Percentiles rank a stretch among this genome's conserved stretches.
Conservation (phyloP, 2,329 filamentous ascomycete species). For the Microcyclospora pomicola region DNA sequence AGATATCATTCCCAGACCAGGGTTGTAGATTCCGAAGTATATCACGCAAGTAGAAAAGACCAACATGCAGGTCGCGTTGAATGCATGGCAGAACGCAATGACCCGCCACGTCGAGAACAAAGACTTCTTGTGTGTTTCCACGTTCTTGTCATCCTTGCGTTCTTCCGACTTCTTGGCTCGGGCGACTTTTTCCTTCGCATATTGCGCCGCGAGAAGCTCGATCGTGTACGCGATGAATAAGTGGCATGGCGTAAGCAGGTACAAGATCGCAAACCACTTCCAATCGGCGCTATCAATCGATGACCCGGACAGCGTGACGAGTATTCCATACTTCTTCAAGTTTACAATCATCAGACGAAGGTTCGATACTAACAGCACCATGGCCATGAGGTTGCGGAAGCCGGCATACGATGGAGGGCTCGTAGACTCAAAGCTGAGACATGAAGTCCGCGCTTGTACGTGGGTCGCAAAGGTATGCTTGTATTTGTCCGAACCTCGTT, state of each 20-base stretch:
- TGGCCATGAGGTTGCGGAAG: constrained; percentile 90
- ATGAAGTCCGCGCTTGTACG: constrained; percentile 55
- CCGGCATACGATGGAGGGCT: constrained; percentile 73
- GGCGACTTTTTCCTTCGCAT: constrained; percentile 56
- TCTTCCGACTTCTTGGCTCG: constrained; percentile 36
- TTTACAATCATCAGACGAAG: constrained; percentile 92
- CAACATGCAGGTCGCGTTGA: constrained; percentile 74
- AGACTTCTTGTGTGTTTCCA: constrained; percentile 34
- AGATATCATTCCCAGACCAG: constrained; percentile 78
- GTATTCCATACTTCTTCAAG: constrained; percentile 89
- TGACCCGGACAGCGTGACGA: constrained; percentile 75
- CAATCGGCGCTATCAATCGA: constrained; percentile 13
- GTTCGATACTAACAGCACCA: constrained; percentile 86
- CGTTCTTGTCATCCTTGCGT: constrained; percentile 40
- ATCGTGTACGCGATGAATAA: constrained; percentile 83
- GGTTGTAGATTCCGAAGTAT: constrained; percentile 84
- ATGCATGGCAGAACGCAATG: constrained; percentile 59
- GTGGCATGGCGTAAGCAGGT: constrained; percentile 79
- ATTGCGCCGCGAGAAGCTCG: constrained; percentile 66
- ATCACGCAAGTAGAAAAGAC: constrained; percentile 71
- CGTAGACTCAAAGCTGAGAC: constrained; percentile 69
- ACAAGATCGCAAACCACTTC: constrained; percentile 42
- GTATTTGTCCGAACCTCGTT: constrained; percentile 48
- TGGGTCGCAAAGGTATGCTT: constrained; percentile 86
- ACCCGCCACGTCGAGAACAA: constrained; percentile 52